Conservation (phyloP, 169 alveolate genomes). For the Miamiensis avidus region DNA sequence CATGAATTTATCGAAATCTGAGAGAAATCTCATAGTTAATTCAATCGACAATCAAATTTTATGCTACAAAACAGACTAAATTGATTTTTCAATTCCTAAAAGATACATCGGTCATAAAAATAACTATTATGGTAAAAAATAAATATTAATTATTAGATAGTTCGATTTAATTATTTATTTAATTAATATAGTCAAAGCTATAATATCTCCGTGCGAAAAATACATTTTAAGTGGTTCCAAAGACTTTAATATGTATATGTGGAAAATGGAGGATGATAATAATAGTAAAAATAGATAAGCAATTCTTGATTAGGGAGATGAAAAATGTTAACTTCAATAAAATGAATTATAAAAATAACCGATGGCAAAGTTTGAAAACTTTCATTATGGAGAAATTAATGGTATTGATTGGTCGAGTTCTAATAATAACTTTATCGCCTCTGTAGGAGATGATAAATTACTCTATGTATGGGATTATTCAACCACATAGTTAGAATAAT, state of each 20-base stretch:
- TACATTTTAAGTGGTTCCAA: not conserved
- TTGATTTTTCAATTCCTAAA: not conserved
- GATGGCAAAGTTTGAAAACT: not conserved
- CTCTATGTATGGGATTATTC: not conserved
- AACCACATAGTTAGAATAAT: not conserved
- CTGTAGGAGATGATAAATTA: not conserved
- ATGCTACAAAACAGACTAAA: not conserved
- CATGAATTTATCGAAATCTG: no score
- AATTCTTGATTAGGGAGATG: not conserved
- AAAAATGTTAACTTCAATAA: no score
- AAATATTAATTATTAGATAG: no score
- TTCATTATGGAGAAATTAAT: not conserved
- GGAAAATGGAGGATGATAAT: not conserved
- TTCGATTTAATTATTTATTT: no score
- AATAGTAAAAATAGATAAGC: no score
- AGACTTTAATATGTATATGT: not conserved
- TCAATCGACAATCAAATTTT: no score
- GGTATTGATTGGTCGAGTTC: not conserved
- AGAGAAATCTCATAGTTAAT: no score
- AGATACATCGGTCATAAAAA: not conserved
- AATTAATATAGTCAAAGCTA: not conserved
- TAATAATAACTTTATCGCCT: not conserved
- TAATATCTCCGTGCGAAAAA: not conserved
- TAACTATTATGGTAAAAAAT: not conserved
- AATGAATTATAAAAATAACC: not conserved